Conservation (phyloP, 257 asterid species). For the Nicotiana otophora region DNA sequence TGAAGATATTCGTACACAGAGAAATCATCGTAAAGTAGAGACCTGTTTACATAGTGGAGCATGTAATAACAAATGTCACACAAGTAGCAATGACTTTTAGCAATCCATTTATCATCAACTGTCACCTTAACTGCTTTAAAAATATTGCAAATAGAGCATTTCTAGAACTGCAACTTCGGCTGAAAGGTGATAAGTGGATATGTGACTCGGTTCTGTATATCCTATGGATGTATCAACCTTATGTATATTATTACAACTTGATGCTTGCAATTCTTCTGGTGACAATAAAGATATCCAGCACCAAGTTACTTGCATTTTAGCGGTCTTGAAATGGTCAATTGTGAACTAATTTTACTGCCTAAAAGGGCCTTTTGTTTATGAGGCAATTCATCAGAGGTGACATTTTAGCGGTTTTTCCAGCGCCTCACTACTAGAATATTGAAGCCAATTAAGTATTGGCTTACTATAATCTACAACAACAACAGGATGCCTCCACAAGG, state of each 20-base stretch:
- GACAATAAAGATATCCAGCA: constrained; percentile 84
- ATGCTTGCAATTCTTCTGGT: constrained; percentile 59
- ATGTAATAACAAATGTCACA: constrained; percentile 85
- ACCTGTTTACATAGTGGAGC: constrained; percentile 39
- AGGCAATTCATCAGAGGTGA: constrained; percentile 57
- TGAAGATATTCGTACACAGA: constrained; percentile 64
- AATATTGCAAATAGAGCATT: constrained; percentile 83
- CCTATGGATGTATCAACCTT: constrained; percentile 78
- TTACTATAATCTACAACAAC: constrained; percentile 62
- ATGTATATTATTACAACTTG: constrained; percentile 64
- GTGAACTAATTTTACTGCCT: constrained; percentile 34
- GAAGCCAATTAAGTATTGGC: constrained; percentile 76
- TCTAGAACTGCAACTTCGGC: constrained; percentile 23
- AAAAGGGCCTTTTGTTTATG: constrained; percentile 61
- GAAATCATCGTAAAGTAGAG: constrained; percentile 31
- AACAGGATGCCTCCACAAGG: constrained; percentile 50
- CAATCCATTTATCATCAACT: constrained; percentile 80
- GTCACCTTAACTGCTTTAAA: constrained; percentile 39
- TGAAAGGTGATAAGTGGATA: constrained; percentile 58
- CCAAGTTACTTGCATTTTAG: constrained; percentile 66
- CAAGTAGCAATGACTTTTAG: constrained; percentile 72
- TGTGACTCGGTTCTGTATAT: constrained; percentile 68
- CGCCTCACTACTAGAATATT: constrained; percentile 56
- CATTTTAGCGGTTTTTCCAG: constrained; percentile 70
- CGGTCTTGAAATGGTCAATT: constrained; percentile 48